These are phyloP conservation scores for Friedmanniomyces simplex DNA, from an alignment of 495 filamentous ascomycete species.

Conservation along the genomic window DNA sequence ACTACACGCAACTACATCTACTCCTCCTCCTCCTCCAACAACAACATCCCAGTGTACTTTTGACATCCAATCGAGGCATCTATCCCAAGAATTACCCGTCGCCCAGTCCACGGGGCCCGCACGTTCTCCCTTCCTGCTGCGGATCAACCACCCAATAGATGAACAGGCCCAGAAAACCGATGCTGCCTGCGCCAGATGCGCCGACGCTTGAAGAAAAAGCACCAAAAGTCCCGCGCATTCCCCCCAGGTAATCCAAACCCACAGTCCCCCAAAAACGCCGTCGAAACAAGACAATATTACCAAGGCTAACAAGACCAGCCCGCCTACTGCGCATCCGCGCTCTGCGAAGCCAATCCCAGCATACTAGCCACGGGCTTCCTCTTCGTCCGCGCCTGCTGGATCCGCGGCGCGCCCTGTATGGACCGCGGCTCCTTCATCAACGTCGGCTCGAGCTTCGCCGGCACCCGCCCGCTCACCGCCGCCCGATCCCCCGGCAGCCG, in stretches of 20 bases:
- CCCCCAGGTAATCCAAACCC: background rate
- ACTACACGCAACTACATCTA: too few relatives aligned
- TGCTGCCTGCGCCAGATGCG: background rate
- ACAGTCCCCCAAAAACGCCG: background rate
- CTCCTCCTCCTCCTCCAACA: too few relatives aligned
- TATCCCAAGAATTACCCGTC: background rate
- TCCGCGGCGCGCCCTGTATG: constrained; percentile 34
- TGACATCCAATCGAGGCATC: background rate
- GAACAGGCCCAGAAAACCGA: background rate
- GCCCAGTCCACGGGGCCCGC: background rate
- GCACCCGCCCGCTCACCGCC: constrained; percentile 50
- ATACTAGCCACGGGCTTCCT: constrained; percentile 34
- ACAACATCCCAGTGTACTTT: too few relatives aligned
- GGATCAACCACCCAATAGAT: too few relatives aligned
- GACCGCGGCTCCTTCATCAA: constrained; percentile 68
- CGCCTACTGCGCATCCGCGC: background rate
- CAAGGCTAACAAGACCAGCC: background rate
- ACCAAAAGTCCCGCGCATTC: too few relatives aligned
- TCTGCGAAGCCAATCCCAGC: constrained; percentile 15
- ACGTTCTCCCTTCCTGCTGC: background rate
- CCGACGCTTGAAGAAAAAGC: background rate
- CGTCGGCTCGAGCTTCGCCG: constrained; percentile 70
- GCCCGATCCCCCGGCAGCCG: constrained; percentile 62
- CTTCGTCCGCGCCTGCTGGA: constrained; percentile 29
- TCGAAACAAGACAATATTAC: too few relatives aligned